Evolutionary conservation across 106 monocot species (phyloP).

Genomic region (Alisma plantagoaquatica): DNA sequence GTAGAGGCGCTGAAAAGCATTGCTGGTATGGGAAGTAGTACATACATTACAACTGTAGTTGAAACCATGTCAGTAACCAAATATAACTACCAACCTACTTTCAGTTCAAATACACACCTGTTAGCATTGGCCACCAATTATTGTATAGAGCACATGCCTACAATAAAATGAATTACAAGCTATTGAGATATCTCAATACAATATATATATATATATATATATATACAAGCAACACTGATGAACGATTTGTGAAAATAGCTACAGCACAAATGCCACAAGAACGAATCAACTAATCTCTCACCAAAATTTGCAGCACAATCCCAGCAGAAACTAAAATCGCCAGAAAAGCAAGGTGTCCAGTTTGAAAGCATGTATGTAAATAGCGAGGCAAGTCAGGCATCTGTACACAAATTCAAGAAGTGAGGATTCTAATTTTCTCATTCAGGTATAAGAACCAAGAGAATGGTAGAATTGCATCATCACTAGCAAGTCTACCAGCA

Average conservation of each 20-base stretch:
- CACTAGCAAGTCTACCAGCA: no score
- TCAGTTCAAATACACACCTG: conserved; percentile 31
- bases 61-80: background rate
- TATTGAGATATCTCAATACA: background rate
- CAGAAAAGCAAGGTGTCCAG: conserved; percentile 60
- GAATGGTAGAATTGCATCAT: no score
- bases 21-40: conserved; percentile 86
- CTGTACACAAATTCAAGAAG: no score
- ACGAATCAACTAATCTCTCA: no score
- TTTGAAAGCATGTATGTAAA: conserved; percentile 51
- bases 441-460: no score
- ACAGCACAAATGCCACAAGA: no score
- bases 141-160: conserved; percentile 95
- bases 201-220: no score
- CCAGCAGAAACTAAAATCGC: conserved; percentile 73
- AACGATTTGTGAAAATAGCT: no score
- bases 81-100: background rate
- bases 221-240: no score
- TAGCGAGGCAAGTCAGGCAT: conserved; percentile 40
- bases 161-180: conserved; percentile 13
- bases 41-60: conserved; percentile 67
- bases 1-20: conserved; percentile 60
- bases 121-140: conserved; percentile 99
- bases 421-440: no score
- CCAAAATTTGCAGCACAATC: conserved; percentile 77